These are phyloP conservation scores for Pleurotus giganteus DNA, from an alignment of 768 basidiomycete species.

Conservation along the genomic window DNA sequence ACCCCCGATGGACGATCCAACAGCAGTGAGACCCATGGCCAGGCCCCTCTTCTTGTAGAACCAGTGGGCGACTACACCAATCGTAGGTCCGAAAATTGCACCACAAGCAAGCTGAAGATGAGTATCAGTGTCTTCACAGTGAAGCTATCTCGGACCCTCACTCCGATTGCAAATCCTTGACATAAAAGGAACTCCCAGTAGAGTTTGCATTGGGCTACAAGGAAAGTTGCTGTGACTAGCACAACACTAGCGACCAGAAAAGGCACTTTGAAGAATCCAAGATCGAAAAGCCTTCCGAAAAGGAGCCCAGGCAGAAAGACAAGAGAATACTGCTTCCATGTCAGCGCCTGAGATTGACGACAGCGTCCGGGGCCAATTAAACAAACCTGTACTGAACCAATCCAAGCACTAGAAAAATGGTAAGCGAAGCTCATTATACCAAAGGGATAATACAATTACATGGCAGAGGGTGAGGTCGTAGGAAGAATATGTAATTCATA, in stretches of 20 bases:
- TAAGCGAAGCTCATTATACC: background rate
- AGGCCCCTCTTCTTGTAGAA: conserved; percentile 53
- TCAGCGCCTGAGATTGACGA: background rate
- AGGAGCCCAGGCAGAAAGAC: conserved; percentile 49
- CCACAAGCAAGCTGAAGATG: conserved; percentile 31
- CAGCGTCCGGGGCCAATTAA: background rate
- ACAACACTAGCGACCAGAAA: conserved; percentile 40
- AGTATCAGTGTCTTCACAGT: background rate
- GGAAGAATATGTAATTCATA: conserved; percentile 47
- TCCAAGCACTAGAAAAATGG: conserved; percentile 26
- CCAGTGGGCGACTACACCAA: conserved; percentile 61
- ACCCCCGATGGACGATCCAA: conserved; percentile 61
- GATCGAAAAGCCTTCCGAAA: conserved; percentile 57
- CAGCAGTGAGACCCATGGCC: conserved; percentile 52
- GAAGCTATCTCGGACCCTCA: conserved; percentile 23
- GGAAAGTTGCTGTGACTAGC: conserved; percentile 48
- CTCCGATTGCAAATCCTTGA: conserved; percentile 60
- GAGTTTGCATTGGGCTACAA: conserved; percentile 54
- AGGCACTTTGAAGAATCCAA: conserved; percentile 53
- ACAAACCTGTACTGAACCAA: conserved; percentile 26
- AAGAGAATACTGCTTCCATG: conserved; percentile 38
- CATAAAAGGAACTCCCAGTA: conserved; percentile 70
- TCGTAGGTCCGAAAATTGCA: conserved; percentile 47
- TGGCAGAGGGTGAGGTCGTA: conserved; percentile 44
- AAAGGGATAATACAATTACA: conserved; percentile 31